Percentiles rank a stretch among this genome's conserved stretches.
These are phyloP conservation scores for Saturnispora quitensis DNA, from an alignment of 805 yeast species.

Conservation along the genomic window DNA sequence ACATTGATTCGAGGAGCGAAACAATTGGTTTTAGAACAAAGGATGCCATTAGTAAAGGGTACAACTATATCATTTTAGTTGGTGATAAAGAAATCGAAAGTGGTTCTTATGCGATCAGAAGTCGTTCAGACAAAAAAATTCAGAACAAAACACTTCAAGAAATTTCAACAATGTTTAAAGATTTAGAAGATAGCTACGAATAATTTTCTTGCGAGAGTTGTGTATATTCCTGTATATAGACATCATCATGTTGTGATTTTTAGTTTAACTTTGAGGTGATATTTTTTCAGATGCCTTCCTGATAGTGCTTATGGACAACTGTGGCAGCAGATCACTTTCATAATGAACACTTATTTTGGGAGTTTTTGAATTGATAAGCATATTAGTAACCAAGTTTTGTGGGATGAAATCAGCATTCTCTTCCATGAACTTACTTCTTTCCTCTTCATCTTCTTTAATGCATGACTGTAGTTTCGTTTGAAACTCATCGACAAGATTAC, in stretches of 20 bases:
- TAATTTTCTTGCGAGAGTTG: slow-evolving; percentile 12
- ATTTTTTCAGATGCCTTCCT: slow-evolving; percentile 14
- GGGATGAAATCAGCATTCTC: slow-evolving; percentile 52
- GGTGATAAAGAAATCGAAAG: slow-evolving; percentile 75
- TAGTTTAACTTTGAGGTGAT: not conserved
- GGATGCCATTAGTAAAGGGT: slow-evolving; percentile 67
- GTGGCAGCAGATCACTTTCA: slow-evolving; percentile 19
- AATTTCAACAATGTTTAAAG: slow-evolving; percentile 42
- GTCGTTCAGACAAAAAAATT: slow-evolving; percentile 41
- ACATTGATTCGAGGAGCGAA: slow-evolving; percentile 64
- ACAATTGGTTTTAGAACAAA: slow-evolving; percentile 75
- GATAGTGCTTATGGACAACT: slow-evolving; percentile 12
- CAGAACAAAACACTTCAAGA: slow-evolving; percentile 39
- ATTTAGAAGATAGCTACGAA: slow-evolving; percentile 41
- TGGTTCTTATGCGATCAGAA: slow-evolving; percentile 55
- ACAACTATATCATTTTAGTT: slow-evolving; percentile 70
- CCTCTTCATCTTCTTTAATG: slow-evolving; percentile 34
- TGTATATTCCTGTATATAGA: slow-evolving; percentile 4
- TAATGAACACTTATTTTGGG: slow-evolving; percentile 19
- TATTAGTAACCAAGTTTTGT: slow-evolving; percentile 22
- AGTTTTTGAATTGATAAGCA: slow-evolving; percentile 16
- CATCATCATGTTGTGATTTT: not conserved
- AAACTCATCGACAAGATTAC: slow-evolving; percentile 33
- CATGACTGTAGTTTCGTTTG: slow-evolving; percentile 30
- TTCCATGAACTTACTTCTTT: slow-evolving; percentile 35